Conservation (phyloP, 2,329 filamentous ascomycete species). For the Trichoderma pleuroti region DNA sequence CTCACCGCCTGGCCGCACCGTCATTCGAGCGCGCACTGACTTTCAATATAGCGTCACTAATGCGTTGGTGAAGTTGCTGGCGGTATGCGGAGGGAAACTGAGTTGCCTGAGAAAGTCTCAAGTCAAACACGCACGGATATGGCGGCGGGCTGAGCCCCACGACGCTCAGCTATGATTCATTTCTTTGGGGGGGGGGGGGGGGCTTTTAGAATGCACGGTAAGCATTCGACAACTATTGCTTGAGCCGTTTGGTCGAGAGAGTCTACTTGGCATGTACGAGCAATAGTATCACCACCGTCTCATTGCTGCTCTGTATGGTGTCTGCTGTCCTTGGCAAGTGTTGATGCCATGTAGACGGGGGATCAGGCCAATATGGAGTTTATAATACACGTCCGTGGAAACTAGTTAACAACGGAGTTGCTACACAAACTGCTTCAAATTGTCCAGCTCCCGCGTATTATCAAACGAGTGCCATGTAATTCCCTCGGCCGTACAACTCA, state of each 20-base stretch:
- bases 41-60: not conserved
- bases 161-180: not conserved
- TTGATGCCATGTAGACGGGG: not conserved
- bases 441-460: not conserved
- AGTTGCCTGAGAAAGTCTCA: not conserved
- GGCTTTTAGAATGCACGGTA: not conserved
- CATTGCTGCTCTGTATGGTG: not conserved
- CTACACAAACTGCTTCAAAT: not conserved
- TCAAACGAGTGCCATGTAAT: not conserved
- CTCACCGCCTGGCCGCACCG: not conserved
- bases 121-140: not conserved
- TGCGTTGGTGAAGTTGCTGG: not conserved
- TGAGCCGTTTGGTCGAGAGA: not conserved
- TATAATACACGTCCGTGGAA: not conserved
- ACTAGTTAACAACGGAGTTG: not conserved
- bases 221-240: not conserved
- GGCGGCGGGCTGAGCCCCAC: not conserved
- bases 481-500: not conserved
- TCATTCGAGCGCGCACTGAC: not conserved
- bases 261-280: not conserved
- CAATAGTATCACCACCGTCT: not conserved
- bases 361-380: not conserved
- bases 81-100: not conserved
- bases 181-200: no score
- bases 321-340: not conserved